phyloP scores from a whole-genome alignment of 176 grass and related monocot species.

The Oryza glumipatula region DNA sequence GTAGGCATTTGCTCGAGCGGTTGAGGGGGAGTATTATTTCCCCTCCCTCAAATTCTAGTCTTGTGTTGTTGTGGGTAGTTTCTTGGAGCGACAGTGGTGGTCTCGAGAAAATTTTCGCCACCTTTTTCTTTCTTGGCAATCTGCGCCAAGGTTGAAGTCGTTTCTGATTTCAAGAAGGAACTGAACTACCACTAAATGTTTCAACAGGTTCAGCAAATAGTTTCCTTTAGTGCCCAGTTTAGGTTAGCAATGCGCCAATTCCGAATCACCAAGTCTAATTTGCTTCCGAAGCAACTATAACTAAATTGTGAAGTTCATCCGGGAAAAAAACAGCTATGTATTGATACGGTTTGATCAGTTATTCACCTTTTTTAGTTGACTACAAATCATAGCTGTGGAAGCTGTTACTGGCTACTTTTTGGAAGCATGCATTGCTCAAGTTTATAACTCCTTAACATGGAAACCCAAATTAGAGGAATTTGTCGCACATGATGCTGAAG shows the following conservation, averaged over 20 bases:
- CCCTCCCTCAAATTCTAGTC: background rate
- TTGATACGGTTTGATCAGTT: slow-evolving; percentile 12
- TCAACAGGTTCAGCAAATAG: slow-evolving; percentile 8
- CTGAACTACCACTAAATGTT: background rate
- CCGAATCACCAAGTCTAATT: slow-evolving; percentile 13
- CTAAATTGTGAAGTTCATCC: background rate
- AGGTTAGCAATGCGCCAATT: slow-evolving; percentile 2
- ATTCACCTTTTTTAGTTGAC: background rate
- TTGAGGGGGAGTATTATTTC: background rate
- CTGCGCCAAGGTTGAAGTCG: background rate
- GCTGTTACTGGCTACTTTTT: slow-evolving; percentile 2
- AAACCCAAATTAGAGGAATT: slow-evolving; percentile 68
- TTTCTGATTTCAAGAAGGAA: slow-evolving; percentile 4
- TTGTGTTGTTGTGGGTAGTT: background rate
- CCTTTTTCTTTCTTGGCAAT: slow-evolving; percentile 11
- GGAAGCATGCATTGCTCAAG: slow-evolving; percentile 19
- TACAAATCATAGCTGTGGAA: background rate
- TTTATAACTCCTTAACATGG: slow-evolving; percentile 50
- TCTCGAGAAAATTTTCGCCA: background rate
- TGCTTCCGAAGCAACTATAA: background rate
- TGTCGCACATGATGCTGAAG: slow-evolving; percentile 71
- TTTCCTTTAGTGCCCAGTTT: slow-evolving; percentile 19
- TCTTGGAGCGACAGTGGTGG: background rate
- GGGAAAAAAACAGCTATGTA: background rate
- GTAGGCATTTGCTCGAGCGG: slow-evolving; percentile 38